phyloP scores from a whole-genome alignment of 2,329 filamentous ascomycete genomes.

The Zymoseptoria crescenta region DNA sequence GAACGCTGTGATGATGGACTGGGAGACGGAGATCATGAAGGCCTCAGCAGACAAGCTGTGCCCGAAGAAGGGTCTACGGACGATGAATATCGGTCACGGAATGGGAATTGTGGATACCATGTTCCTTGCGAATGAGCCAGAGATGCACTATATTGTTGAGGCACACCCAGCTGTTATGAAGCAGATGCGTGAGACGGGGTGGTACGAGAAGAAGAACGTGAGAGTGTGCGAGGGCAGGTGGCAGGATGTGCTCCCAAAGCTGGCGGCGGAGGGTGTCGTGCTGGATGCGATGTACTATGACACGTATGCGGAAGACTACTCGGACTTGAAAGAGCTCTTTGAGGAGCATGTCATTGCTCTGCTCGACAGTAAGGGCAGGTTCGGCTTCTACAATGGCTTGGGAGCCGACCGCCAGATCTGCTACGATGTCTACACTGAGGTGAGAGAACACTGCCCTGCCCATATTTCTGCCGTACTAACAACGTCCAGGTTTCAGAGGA shows the following conservation, averaged over 20 bases:
- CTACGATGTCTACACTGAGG: slow-evolving; percentile 88
- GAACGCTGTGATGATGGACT: slow-evolving; percentile 49
- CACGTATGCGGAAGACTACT: slow-evolving; percentile 92
- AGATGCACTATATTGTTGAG: slow-evolving; percentile 44
- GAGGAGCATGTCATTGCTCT: slow-evolving; percentile 76
- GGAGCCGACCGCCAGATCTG: slow-evolving; percentile 87
- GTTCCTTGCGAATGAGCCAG: slow-evolving; percentile 38
- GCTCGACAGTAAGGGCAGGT: slow-evolving; percentile 52
- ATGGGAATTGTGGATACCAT: slow-evolving; percentile 46
- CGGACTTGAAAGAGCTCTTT: slow-evolving; percentile 78
- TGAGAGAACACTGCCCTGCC: too few relatives aligned
- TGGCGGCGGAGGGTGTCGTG: slow-evolving; percentile 36
- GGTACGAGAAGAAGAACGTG: slow-evolving; percentile 43
- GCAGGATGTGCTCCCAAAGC: slow-evolving; percentile 42
- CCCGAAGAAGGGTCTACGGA: slow-evolving; percentile 33
- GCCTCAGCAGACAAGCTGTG: slow-evolving; percentile 38
- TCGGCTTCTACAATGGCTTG: slow-evolving; percentile 64
- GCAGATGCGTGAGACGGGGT: slow-evolving; percentile 40
- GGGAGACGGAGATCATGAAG: slow-evolving; percentile 45
- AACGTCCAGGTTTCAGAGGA: slow-evolving; percentile 60
- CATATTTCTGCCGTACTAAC: too few relatives aligned
- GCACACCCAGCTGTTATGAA: slow-evolving; percentile 43
- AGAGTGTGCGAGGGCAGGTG: slow-evolving; percentile 42
- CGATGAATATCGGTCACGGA: slow-evolving; percentile 45
- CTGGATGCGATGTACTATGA: slow-evolving; percentile 75